phyloP scores from a whole-genome alignment of 352 stramenopile genomes.

The Phytophthora cryptogea region DNA sequence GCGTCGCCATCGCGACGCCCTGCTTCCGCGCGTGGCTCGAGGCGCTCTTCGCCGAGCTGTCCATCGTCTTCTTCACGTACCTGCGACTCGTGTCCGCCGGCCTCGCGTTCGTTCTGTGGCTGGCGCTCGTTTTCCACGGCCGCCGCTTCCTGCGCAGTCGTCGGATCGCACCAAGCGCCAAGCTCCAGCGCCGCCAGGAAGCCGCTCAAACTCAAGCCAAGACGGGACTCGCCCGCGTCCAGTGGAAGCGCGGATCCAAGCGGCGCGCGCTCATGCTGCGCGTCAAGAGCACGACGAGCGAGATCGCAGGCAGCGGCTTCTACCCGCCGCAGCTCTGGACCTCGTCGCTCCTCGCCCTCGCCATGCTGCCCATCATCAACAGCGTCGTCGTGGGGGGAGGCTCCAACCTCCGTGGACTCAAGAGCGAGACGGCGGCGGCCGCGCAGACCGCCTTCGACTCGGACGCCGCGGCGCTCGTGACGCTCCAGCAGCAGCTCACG shows the following conservation, averaged over 20 bases:
- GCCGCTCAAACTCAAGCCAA: background rate
- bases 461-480: conserved; percentile 42
- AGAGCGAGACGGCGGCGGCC: conserved; percentile 27
- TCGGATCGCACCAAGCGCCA: conserved; percentile 1
- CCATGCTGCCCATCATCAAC: conserved; percentile 52
- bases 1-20: conserved; percentile 56
- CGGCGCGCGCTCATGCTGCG: conserved; percentile 34
- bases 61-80: conserved; percentile 68
- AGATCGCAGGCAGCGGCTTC: conserved; percentile 47
- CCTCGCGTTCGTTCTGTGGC: conserved; percentile 33
- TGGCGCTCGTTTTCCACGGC: conserved; percentile 38
- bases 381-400: conserved; percentile 40
- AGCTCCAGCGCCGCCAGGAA: conserved; percentile 1
- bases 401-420: conserved; percentile 17
- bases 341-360: conserved; percentile 42
- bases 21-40: conserved; percentile 61
- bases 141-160: conserved; percentile 29
- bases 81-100: conserved; percentile 35
- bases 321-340: conserved; percentile 46
- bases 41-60: conserved; percentile 63
- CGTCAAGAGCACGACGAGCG: conserved; percentile 44
- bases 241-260: conserved; percentile 28
- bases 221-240: conserved; percentile 26
- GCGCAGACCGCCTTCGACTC: conserved; percentile 36
- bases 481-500: conserved; percentile 51